Base-by-base conservation (phyloP, 148 eudicot genomes). In the Chenopodium suecicum region DNA sequence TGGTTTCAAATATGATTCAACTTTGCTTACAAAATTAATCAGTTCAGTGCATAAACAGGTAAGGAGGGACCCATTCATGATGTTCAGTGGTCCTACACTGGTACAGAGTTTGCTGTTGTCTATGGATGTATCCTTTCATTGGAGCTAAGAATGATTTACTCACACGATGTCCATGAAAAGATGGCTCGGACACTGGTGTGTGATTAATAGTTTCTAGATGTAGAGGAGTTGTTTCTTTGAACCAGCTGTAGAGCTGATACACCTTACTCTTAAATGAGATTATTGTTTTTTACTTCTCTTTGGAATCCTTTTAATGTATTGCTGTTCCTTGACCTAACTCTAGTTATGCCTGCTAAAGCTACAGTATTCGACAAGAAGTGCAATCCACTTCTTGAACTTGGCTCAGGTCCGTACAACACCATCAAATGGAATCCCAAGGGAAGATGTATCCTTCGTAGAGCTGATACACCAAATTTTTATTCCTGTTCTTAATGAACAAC, bases 41-140 rank as follows among this genome's bases (percentile, higher is more conserved):
- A 67, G 62, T 74, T 74, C 50, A 72, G 41, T 73, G 29, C 12
- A 17, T 84, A 81, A 75, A 80, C 92, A 96, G 98, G 93, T 84
- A 91, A 94, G 89, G 99, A 96, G 79, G 99, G 99, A 73, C 99
- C 99, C 65, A 89, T 96, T 62, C 99, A 96, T 85, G 99, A 96
- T 90, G 99, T 94, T 86, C 98, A 91, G 74, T 96, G 99, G 99
- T 96, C 99, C 52, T 79, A 56, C 78, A 85, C 99, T 22, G 98
- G 99, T 67, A 87, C 91, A 87, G 97, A 94, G 78, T 96, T 96
- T 82, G 99, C 98, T 52, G 99, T 90, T 84, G 99, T 96, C 73
- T 96, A 96, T 87, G 99, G 99, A 84, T 92, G 99, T 96, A 96
- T 96, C 98, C 98, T 92, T 87, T 77, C 76, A 48, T 34, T 7